A percentile compares a stretch with the other conserved stretches of the same genome.
Conservation (phyloP, 164 flowering plant species). For the Brasenia schreberi region DNA sequence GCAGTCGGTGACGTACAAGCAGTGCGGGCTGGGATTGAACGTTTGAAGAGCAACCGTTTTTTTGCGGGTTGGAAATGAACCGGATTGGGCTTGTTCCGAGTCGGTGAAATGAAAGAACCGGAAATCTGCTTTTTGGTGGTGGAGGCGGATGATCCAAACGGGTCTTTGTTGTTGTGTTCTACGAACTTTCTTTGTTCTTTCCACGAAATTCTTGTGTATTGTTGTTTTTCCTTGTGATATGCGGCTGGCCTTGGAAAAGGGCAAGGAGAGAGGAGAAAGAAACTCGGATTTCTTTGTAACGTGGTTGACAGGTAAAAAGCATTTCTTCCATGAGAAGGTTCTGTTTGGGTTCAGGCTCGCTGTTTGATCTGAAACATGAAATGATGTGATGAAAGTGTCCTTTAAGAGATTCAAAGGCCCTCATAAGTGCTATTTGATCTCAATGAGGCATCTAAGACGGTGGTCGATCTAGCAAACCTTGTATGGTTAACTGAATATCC, state of each 20-base stretch:
- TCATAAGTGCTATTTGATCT: too few species aligned
- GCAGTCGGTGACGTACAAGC: constrained; percentile 79
- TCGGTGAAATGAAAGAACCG: background rate
- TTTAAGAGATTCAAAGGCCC: too few species aligned
- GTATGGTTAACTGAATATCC: too few species aligned
- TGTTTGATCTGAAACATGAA: too few species aligned
- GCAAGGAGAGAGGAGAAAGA: background rate
- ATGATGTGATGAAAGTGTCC: too few species aligned
- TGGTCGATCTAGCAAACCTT: too few species aligned
- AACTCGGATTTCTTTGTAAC: background rate
- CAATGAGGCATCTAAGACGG: too few species aligned
- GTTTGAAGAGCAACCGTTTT: constrained; percentile 22
- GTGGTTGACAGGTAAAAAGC: background rate
- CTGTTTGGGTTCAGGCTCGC: too few species aligned
- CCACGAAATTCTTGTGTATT: too few species aligned
- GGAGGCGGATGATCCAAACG: background rate
- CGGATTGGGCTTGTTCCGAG: background rate
- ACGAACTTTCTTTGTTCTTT: too few species aligned
- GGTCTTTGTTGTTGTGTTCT: background rate
- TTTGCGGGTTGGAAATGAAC: background rate
- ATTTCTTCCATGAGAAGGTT: too few species aligned
- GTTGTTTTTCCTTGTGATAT: background rate
- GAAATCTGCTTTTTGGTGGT: background rate
- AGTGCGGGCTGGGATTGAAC: constrained; percentile 84
- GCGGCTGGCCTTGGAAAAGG: background rate